phyloP scores from a whole-genome alignment of 805 yeast species.

The Suhomyces vadensis region DNA sequence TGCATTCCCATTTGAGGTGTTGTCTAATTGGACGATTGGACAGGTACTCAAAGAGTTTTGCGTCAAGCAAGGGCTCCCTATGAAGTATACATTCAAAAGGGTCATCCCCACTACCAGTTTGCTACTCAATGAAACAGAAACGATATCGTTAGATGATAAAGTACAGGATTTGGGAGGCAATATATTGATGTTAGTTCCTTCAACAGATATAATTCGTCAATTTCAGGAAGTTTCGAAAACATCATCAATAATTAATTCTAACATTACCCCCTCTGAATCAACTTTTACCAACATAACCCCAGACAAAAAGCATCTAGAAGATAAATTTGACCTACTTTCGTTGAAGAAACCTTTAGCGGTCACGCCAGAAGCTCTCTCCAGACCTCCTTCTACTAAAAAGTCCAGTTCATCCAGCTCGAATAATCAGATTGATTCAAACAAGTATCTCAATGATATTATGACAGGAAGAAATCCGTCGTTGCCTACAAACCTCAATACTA shows the following conservation, averaged over 20 bases:
- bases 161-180: background rate
- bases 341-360: background rate
- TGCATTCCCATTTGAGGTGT: constrained; percentile 4
- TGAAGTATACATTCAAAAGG: constrained; percentile 25
- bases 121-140: constrained; percentile 1
- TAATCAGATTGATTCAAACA: constrained; percentile 15
- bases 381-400: background rate
- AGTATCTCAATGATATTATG: constrained; percentile 33
- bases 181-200: constrained; percentile 2
- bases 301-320: constrained; percentile 20
- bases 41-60: constrained; percentile 31
- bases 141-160: background rate
- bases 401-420: background rate
- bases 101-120: constrained; percentile 5
- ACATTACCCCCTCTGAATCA: constrained; percentile 31
- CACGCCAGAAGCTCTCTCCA: background rate
- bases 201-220: background rate
- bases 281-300: constrained; percentile 28
- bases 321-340: constrained; percentile 13
- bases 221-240: background rate
- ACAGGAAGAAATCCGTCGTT: constrained; percentile 28
- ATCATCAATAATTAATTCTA: background rate
- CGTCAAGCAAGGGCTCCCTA: constrained; percentile 27
- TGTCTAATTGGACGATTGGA: constrained; percentile 18
- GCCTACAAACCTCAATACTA: constrained; percentile 45